Evolutionary conservation across 225 moss, liverwort and hornwort genomes (phyloP).

Genomic region (Pleurozium schreberi): DNA sequence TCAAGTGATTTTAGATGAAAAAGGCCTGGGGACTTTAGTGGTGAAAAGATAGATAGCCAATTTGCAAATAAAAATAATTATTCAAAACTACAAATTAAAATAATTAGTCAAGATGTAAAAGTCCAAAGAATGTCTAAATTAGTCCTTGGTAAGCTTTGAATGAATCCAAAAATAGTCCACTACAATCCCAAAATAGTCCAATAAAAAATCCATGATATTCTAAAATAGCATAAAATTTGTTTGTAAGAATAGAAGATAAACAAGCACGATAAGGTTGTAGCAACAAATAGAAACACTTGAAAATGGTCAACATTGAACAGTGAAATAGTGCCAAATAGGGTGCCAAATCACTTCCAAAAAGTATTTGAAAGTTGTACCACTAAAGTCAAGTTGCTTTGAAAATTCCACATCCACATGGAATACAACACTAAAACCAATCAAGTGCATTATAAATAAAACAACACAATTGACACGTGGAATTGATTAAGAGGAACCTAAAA

Average conservation of each 20-base stretch:
- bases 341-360: not conserved
- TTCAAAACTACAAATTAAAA: not conserved
- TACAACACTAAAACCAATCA: not conserved
- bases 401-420: not conserved
- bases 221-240: not conserved
- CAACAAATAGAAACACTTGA: not conserved
- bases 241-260: not conserved
- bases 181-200: too few relatives aligned
- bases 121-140: not conserved
- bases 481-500: not conserved
- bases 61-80: too few relatives aligned
- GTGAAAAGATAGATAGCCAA: not conserved
- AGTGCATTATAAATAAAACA: not conserved
- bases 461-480: not conserved
- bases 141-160: rapidly evolving
- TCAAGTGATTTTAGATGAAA: not conserved
- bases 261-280: not conserved
- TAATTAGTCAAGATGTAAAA: not conserved
- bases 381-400: not conserved
- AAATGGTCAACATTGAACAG: not conserved
- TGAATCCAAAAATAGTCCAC: not conserved
- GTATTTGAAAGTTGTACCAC: not conserved
- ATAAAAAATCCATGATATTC: too few relatives aligned
- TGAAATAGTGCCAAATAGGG: too few relatives aligned
- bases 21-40: not conserved